Evolutionary conservation across 129 eudicot species (phyloP), one percentile per base, ranked within the genome.

Genomic region (Kitagawia praeruptora): DNA sequence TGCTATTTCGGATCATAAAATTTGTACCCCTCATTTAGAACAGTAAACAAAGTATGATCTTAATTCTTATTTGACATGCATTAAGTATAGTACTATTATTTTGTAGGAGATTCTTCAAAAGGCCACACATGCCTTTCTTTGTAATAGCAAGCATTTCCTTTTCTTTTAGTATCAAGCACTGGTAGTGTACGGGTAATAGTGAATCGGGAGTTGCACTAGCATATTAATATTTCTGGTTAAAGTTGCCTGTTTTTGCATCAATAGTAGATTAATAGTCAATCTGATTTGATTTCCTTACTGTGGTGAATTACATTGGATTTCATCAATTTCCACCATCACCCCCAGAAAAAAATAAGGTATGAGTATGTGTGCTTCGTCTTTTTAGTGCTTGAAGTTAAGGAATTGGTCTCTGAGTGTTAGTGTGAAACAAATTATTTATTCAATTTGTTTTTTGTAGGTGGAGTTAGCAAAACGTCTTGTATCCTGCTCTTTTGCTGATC

Each of bases 391-490:
- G 6, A 19, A 45, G 40, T 5, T 4, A 28, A 56, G 66, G 12
- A 38, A 8, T 74, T 34, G 71, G 42, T 14, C 28, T 34, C 37
- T 34, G 37, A 34, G 37, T 54, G 41, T 34, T 4, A 25, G 4
- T 63, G 12, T 63, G 54, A 48, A 81, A 69, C 37, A 63, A 64
- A 41, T 28, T 12, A 40, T 56, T 41, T 1, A 13, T 54, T 39
- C 9, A 8, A 61, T 13, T 71, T 69, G 21, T 37, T 41, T 49
- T 31, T 8, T 83, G 83, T 84, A 93, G 96, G 89, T 88, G 81
- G 93, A 91, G 80, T 96, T 94, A 51, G 96, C 98, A 45, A 86
- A 90, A 78, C 98, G 93, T 45, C 89, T 94, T 16, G 90, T 91
- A 51, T 85, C 87, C 21, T 41, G 75, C 78, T 94, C 96, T 61